phyloP scores from a whole-genome alignment of 257 asterid genomes.

The Solanum etuberosum region DNA sequence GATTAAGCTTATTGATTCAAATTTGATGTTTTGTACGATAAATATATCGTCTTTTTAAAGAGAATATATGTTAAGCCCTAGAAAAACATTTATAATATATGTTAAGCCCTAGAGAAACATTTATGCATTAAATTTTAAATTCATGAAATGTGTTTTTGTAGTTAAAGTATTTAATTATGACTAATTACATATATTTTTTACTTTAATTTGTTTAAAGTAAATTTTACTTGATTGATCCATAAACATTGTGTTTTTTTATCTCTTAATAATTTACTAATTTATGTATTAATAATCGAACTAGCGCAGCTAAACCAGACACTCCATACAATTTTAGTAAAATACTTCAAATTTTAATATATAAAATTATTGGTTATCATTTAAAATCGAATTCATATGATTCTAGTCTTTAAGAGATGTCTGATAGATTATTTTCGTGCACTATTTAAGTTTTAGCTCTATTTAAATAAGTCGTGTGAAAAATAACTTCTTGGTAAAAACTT shows the following conservation, averaged over 20 bases:
- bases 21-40: neutral
- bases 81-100: neutral
- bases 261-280: neutral
- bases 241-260: neutral
- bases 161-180: neutral
- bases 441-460: too few relatives aligned
- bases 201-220: neutral
- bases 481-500: too few relatives aligned
- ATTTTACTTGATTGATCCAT: neutral
- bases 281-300: neutral
- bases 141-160: neutral
- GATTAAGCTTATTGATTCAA: neutral
- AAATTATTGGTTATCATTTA: too few relatives aligned
- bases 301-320: neutral
- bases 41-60: neutral
- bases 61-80: neutral
- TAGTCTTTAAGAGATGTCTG: neutral
- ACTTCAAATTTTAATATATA: too few relatives aligned
- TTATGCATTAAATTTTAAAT: neutral
- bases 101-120: neutral
- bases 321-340: neutral
- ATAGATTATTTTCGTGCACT: neutral
- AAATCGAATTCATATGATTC: neutral
- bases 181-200: neutral
- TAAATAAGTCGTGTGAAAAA: too few relatives aligned